phyloP scores from a whole-genome alignment of 2,329 filamentous ascomycete genomes.

The Monosporascus sp. region DNA sequence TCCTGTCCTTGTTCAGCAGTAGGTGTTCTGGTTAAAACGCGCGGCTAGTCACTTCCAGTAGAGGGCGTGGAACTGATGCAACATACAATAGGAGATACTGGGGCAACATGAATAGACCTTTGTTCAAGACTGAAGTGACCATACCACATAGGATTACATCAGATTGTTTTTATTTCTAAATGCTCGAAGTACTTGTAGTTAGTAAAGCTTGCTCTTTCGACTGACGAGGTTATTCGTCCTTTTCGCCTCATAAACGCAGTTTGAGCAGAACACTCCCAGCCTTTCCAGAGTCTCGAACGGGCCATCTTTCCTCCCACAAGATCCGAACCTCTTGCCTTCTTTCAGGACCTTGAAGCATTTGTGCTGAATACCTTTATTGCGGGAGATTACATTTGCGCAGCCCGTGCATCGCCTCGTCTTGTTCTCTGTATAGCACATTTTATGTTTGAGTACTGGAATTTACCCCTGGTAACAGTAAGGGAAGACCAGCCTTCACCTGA shows the following conservation, averaged over 20 bases:
- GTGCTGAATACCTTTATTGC: constrained; percentile 2
- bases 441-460: not conserved
- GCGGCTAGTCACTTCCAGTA: too few species aligned
- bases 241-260: not conserved
- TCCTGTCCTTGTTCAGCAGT: too few species aligned
- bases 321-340: constrained; percentile 3
- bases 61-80: too few species aligned
- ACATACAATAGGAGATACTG: too few species aligned
- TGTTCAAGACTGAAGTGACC: too few species aligned
- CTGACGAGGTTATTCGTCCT: not conserved
- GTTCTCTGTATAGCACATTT: constrained; percentile 12
- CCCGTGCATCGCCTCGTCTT: constrained; percentile 1
- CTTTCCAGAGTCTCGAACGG: constrained; percentile 6
- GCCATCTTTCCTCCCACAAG: constrained; percentile 8
- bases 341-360: constrained; percentile 11
- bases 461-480: not conserved
- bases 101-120: too few species aligned
- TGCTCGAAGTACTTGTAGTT: too few species aligned
- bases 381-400: constrained; percentile 1
- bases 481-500: too few species aligned
- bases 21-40: too few species aligned
- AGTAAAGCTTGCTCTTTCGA: not conserved
- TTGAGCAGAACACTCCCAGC: not conserved
- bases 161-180: too few species aligned
- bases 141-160: too few species aligned